Evolutionary conservation across 495 filamentous ascomycete species (phyloP).

Genomic region (Cetradonia linearis): DNA sequence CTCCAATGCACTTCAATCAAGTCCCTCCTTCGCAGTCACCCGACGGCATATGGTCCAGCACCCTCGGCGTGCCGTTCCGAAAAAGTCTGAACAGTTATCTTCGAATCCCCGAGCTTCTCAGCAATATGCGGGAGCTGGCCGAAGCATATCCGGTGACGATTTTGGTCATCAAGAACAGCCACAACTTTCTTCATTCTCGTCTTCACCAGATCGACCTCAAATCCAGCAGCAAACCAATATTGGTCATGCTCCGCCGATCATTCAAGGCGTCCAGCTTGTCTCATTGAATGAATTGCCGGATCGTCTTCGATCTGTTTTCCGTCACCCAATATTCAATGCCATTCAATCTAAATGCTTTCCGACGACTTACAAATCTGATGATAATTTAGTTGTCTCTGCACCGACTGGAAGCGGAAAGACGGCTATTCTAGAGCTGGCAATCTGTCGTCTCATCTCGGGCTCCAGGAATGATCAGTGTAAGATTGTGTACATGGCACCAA

Average conservation of each 20-base stretch:
- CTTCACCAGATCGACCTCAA: neutral
- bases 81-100: neutral
- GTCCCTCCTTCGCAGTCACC: slow-evolving; percentile 32
- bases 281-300: slow-evolving; percentile 67
- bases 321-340: slow-evolving; percentile 78
- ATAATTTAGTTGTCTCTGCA: slow-evolving; percentile 82
- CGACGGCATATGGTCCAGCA: slow-evolving; percentile 24
- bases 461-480: slow-evolving; percentile 66
- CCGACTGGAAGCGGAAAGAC: slow-evolving; percentile 96
- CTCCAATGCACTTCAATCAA: slow-evolving; percentile 27
- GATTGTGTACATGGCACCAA: slow-evolving; percentile 91
- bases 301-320: slow-evolving; percentile 64
- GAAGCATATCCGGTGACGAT: neutral
- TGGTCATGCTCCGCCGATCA: slow-evolving; percentile 36
- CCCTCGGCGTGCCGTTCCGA: neutral
- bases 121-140: neutral
- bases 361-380: slow-evolving; percentile 56
- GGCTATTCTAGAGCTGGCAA: slow-evolving; percentile 79
- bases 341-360: slow-evolving; percentile 84
- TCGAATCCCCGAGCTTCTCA: neutral
- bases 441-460: slow-evolving; percentile 62
- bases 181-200: neutral
- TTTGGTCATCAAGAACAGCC: neutral
- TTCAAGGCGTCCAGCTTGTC: slow-evolving; percentile 64
- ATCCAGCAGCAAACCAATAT: slow-evolving; percentile 18